Conservation (phyloP, 306 rosid species). For the Alnus rubra region DNA sequence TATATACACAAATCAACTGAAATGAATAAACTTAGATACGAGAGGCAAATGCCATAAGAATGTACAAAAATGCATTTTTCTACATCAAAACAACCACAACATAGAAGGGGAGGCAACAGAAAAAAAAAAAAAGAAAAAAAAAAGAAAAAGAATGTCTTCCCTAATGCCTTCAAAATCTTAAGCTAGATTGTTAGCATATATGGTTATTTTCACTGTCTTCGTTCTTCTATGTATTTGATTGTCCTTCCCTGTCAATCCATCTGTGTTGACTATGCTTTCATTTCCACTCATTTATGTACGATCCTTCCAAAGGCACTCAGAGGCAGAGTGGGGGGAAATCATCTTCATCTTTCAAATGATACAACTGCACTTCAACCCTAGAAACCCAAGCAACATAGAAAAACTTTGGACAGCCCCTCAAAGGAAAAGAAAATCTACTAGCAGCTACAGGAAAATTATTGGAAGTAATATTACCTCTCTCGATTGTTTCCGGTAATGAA, state of each 20-base stretch:
- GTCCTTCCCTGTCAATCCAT: conserved; percentile 9
- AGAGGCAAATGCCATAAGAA: not conserved
- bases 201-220: not conserved
- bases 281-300: not conserved
- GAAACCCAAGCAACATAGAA: not conserved
- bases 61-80: not conserved
- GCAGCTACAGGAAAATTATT: conserved; percentile 23
- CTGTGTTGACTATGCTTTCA: not conserved
- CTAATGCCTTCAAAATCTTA: not conserved
- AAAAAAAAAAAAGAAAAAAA: not conserved
- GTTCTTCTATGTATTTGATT: conserved; percentile 10
- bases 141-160: not conserved
- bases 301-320: conserved; percentile 1
- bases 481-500: conserved; percentile 26
- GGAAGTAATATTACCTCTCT: conserved; percentile 52
- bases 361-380: conserved; percentile 34
- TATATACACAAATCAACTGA: not conserved
- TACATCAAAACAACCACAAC: not conserved
- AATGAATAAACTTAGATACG: not conserved
- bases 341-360: conserved; percentile 42
- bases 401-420: conserved; percentile 31
- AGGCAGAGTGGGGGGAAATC: conserved; percentile 47
- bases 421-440: conserved; percentile 38
- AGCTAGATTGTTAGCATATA: conserved; percentile 17
- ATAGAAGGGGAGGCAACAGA: not conserved